Base-by-base conservation (phyloP, 2,329 filamentous ascomycete species). In the Calonectria leucothoes region DNA sequence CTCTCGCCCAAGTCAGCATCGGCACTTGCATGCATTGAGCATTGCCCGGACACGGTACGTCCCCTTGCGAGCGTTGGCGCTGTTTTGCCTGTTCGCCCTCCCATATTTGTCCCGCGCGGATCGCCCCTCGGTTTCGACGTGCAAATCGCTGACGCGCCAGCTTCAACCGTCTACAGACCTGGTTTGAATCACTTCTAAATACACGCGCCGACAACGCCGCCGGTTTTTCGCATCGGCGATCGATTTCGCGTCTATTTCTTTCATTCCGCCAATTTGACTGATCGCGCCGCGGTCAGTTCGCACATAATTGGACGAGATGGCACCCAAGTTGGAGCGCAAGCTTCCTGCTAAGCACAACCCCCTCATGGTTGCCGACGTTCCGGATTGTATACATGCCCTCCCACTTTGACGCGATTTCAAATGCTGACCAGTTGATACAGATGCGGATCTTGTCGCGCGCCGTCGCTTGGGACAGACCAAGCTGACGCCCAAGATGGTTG, bases 401-500 rank as follows among this genome's bases (percentile, higher is more conserved):
- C 66, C 45, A 29, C 71, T 35, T 64, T 75, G n/a, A 65, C 66
- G 69, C 71, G 66, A 70, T 67, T 72, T 63, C 71, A 55, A 69
- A 69, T 37, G 75, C 82, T 83, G 52, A 83, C 80, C 71, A 71
- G n/a, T 68, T 77, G 68, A 37, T 68, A 52, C 81, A 95, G 94
- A 94, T 84, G 83, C 89, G 74, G 93, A 95, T 74, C 92, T 98
- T 70, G 91, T 98, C 76, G 88, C 93, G 84, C 93, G 95, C 82
- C 94, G 97, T 82, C 94, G 96, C 79, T 90, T 99, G 57, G 97
- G 96, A 59, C 96, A 98, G 86, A 99, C 97, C 29, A 94, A 97
- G 85, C 90, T 99, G 76, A 93, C 93, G 12, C 92, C 96, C 66
- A 97, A 95, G 87, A 92, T 95, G 81, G 92, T 93, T 39, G 92